Conservation (phyloP, 768 basidiomycete species). For the Termitomyces sp. region DNA sequence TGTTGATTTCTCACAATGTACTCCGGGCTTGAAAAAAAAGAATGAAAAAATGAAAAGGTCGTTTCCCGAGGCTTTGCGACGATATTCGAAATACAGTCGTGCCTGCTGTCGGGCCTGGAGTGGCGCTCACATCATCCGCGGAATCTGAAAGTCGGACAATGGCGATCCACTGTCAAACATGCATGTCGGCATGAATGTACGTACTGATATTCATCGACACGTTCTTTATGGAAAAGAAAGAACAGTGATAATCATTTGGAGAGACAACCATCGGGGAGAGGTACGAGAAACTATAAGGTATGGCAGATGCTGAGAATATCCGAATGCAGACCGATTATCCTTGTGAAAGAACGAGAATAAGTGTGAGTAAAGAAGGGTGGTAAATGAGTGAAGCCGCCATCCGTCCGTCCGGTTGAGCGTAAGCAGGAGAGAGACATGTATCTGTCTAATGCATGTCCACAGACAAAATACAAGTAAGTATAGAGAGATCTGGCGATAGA, state of each 20-base stretch:
- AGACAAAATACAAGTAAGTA: neutral
- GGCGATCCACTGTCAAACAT: neutral
- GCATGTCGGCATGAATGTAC: neutral
- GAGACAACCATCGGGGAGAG: neutral
- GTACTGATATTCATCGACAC: neutral
- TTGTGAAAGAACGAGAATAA: neutral
- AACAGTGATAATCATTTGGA: slow-evolving; percentile 10
- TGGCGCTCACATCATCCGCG: neutral
- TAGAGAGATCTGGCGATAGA: neutral
- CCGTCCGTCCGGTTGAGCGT: neutral
- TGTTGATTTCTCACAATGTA: neutral
- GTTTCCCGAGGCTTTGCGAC: neutral
- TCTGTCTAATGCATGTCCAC: neutral
- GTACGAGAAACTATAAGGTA: neutral
- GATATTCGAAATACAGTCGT: neutral
- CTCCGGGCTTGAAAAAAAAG: neutral
- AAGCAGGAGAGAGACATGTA: neutral
- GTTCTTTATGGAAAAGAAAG: neutral
- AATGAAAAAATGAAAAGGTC: neutral
- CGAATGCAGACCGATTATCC: neutral
- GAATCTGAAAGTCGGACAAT: neutral
- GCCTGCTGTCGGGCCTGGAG: neutral
- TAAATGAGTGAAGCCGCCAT: slow-evolving; percentile 5
- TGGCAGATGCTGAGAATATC: neutral
- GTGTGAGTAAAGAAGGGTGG: neutral